A percentile compares a stretch with the other conserved stretches of the same genome.
Conservation (phyloP, 2,329 filamentous ascomycete genomes). For the Diplodia intermedia region DNA sequence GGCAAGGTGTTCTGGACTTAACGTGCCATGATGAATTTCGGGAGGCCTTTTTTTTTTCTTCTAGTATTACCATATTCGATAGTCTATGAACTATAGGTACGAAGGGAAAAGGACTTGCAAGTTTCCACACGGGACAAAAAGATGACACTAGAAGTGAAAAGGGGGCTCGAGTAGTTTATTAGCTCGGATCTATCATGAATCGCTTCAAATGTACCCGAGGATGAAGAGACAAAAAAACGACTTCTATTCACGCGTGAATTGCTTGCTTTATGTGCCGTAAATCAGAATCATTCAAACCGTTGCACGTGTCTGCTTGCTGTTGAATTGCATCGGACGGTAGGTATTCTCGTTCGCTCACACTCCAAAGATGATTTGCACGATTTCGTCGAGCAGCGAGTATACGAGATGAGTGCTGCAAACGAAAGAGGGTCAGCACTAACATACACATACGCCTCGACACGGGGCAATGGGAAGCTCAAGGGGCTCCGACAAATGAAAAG, state of each 20-base stretch:
- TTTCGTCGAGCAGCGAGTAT: slow-evolving; percentile 59
- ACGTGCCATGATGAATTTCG: neutral
- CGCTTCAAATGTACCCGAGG: slow-evolving; percentile 5
- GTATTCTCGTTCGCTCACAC: slow-evolving; percentile 7
- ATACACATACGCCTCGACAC: no score
- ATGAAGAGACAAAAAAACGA: neutral
- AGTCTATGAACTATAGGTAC: slow-evolving; percentile 20
- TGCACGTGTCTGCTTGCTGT: neutral
- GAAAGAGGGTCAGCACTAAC: neutral
- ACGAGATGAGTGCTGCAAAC: slow-evolving; percentile 55
- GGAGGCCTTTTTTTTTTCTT: neutral
- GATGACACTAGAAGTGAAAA: slow-evolving; percentile 9
- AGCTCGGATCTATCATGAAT: slow-evolving; percentile 25
- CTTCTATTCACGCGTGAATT: slow-evolving; percentile 8
- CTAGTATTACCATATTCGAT: neutral
- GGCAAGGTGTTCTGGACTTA: slow-evolving; percentile 3
- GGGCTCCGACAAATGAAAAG: no score
- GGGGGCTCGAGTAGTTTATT: neutral
- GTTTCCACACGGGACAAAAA: neutral
- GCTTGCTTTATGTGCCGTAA: neutral
- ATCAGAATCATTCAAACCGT: neutral
- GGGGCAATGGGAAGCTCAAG: no score
- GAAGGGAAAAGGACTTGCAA: neutral
- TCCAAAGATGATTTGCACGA: slow-evolving; percentile 54
- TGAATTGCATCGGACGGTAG: neutral